Percentiles rank a stretch among this genome's conserved stretches.
phyloP scores from a whole-genome alignment of 306 rosid species.

The Nissolia schottii region DNA sequence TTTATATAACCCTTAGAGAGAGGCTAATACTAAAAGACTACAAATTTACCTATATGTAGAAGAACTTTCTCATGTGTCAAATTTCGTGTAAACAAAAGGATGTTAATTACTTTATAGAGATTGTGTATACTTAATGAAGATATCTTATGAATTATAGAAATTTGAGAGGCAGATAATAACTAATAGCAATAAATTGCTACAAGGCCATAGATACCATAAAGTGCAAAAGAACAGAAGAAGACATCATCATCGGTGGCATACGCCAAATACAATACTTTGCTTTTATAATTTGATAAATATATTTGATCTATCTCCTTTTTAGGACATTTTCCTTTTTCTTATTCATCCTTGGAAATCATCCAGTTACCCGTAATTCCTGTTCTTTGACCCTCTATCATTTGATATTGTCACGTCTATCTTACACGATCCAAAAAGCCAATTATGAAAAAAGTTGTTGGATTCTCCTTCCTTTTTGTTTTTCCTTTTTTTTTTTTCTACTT shows the following conservation, averaged over 20 bases:
- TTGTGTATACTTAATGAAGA: neutral
- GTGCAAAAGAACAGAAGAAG: neutral
- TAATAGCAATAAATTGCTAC: neutral
- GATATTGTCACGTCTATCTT: neutral
- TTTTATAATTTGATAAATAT: neutral
- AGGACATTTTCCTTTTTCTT: neutral
- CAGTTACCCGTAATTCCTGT: neutral
- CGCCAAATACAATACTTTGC: neutral
- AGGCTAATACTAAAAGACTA: neutral
- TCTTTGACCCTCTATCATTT: neutral
- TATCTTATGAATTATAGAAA: neutral
- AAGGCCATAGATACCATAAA: neutral
- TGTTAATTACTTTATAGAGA: neutral
- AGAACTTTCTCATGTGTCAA: neutral
- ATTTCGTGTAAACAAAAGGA: neutral
- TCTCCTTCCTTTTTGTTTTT: neutral
- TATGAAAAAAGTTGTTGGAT: neutral
- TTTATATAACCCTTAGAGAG: neutral
- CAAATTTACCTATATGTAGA: neutral
- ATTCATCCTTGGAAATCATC: neutral
- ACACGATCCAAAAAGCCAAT: neutral
- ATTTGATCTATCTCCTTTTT: neutral
- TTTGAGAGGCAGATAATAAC: neutral
- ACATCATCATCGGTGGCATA: neutral
- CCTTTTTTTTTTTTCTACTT: neutral